Percentiles rank a stretch among this genome's conserved stretches.
These are phyloP conservation scores for Olyra latifolia DNA, from an alignment of 176 grass and related monocot genomes.

Conservation along the genomic window DNA sequence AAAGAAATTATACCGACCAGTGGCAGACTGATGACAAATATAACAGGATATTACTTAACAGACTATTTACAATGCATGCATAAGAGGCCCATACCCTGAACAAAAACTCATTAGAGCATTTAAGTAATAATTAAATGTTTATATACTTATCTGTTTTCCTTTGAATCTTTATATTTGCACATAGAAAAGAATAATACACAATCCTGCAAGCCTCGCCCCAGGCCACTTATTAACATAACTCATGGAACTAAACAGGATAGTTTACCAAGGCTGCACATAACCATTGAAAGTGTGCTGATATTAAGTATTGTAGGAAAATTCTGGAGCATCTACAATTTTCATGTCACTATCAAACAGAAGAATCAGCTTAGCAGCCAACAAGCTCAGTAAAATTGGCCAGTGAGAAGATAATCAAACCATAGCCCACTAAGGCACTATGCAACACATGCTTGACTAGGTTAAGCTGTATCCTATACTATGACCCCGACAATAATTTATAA, in stretches of 20 bases:
- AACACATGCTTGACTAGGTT: constrained; percentile 7
- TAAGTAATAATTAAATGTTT: neutral
- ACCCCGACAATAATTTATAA: neutral
- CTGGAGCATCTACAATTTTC: neutral
- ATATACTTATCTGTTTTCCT: neutral
- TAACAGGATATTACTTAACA: neutral
- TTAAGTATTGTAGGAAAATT: neutral
- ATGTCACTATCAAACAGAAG: neutral
- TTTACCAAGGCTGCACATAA: neutral
- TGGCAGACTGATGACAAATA: constrained; percentile 2
- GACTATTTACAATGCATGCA: constrained; percentile 1
- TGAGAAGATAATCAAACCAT: neutral
- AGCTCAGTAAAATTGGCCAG: neutral
- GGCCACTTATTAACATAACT: neutral
- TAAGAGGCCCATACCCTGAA: neutral
- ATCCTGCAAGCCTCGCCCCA: neutral
- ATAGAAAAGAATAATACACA: neutral
- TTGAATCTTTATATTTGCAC: constrained; percentile 10
- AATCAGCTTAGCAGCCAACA: constrained; percentile 9
- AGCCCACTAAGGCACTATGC: neutral
- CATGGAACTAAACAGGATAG: neutral
- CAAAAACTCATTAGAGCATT: neutral
- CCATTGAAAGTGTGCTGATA: neutral
- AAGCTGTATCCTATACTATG: neutral
- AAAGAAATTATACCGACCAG: neutral